Base-by-base conservation (phyloP, 23 red algal species). In the Gracilaria domingensis region DNA sequence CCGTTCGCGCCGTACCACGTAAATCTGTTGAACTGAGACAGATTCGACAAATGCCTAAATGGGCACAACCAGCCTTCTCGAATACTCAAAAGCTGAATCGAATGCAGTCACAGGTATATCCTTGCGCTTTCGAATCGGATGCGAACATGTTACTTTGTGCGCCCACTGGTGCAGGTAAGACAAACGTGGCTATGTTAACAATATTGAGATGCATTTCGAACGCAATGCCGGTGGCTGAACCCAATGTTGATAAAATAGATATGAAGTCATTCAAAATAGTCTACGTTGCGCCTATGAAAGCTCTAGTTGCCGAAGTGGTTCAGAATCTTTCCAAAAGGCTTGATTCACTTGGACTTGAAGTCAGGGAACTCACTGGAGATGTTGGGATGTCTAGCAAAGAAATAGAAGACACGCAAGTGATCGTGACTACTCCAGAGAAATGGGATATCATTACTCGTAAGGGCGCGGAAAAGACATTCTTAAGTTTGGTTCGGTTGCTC, bases 221-320 rank as follows among this genome's bases (percentile, higher is more conserved):
- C 82, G 66, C 89, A 30, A 33, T 82, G 35, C 34, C 58, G n/a
- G 30, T 34, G 17, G 49, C 9, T 28, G 47, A 32, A 37, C 4
- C 2, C 2, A 13, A n/a, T 24, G 23, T 82, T 1, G 51, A 40
- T 17, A 47, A 80, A 17, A 88, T 83, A 50, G 87, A 82, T 58
- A 51, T 93, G 7, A 25, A 36, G 3, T 71, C 81, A 21, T 98
- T 98, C 58, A 96, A 96, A 66, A 85, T 88, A 2, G 85, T 99
- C 25, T 99, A 99, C 64, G 91, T 99, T 30, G 97, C 97, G 13
- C 97, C 97, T 29, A 99, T 99, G 97, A 94, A 95, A 57, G 97
- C 97, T 0, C 67, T 99, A n/a, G 97, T 95, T 79, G 84, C 93
- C 23, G 97, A 99, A 89, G 92, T 99, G 9, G 89, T 91, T 40